Evolutionary conservation across 129 eudicot genomes (phyloP).

Genomic region (Pulicaria dysenterica): DNA sequence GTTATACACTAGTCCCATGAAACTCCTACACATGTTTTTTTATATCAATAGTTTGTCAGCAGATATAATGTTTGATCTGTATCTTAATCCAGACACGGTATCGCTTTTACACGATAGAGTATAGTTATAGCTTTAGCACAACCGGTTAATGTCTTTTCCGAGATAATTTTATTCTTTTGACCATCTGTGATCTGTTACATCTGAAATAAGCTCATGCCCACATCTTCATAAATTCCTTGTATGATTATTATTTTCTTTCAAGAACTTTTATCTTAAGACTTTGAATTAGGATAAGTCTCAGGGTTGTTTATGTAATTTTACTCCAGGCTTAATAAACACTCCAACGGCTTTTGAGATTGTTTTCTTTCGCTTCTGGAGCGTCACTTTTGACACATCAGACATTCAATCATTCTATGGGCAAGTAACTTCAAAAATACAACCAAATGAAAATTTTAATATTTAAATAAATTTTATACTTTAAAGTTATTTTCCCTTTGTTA

Average conservation of each 20-base stretch:
- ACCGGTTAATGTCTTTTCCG: background rate
- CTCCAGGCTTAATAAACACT: background rate
- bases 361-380: no score
- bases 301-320: background rate
- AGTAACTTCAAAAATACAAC: no score
- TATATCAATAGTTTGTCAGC: constrained; percentile 21
- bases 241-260: background rate
- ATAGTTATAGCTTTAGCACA: constrained; percentile 24
- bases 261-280: background rate
- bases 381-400: constrained; percentile 20
- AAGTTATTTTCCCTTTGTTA: no score
- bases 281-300: background rate
- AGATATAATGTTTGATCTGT: constrained; percentile 25
- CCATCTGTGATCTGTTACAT: constrained; percentile 12
- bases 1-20: constrained; percentile 20
- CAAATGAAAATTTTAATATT: no score
- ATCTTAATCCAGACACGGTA: constrained; percentile 25
- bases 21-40: constrained; percentile 23
- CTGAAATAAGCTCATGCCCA: background rate
- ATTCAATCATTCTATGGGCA: background rate
- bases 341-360: background rate
- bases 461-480: no score
- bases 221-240: constrained; percentile 4
- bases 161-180: constrained; percentile 17
- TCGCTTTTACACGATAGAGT: constrained; percentile 27